Conservation (phyloP, 495 filamentous ascomycete genomes). For the Staphylotrichum tortipilum region DNA sequence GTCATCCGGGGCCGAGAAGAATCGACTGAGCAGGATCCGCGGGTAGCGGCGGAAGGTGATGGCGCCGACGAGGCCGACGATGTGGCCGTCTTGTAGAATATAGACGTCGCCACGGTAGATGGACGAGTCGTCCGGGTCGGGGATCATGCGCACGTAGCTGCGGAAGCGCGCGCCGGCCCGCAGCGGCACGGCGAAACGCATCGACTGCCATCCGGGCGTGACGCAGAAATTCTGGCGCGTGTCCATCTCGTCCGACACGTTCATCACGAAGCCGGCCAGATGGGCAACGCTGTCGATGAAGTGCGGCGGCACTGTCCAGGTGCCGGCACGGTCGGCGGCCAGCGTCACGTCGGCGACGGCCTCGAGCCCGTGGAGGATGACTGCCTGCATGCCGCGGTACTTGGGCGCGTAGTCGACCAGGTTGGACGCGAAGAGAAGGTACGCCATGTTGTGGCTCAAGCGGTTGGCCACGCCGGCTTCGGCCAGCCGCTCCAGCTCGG, state of each 20-base stretch:
- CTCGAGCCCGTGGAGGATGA: slow-evolving; percentile 67
- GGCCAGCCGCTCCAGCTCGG: slow-evolving; percentile 46
- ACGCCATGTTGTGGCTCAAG: slow-evolving; percentile 44
- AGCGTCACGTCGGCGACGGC: slow-evolving; percentile 46
- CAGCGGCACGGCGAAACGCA: slow-evolving; percentile 59
- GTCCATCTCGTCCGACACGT: slow-evolving; percentile 64
- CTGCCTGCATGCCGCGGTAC: slow-evolving; percentile 67
- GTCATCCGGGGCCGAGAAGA: background rate
- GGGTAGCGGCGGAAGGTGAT: slow-evolving; percentile 45
- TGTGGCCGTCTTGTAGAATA: slow-evolving; percentile 54
- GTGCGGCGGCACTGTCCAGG: slow-evolving; percentile 46
- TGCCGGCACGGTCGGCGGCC: background rate
- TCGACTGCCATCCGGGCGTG: slow-evolving; percentile 69
- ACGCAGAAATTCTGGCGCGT: slow-evolving; percentile 63
- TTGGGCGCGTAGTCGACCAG: slow-evolving; percentile 60
- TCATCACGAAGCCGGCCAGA: slow-evolving; percentile 70
- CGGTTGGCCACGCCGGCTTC: slow-evolving; percentile 29
- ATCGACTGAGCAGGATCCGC: background rate
- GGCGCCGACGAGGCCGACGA: slow-evolving; percentile 44
- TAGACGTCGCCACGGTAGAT: slow-evolving; percentile 47
- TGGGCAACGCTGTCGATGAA: slow-evolving; percentile 64
- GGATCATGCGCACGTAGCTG: slow-evolving; percentile 53
- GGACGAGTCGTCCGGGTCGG: slow-evolving; percentile 1
- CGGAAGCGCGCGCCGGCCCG: slow-evolving; percentile 55
- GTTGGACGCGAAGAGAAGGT: slow-evolving; percentile 58